A percentile compares a stretch with the other conserved stretches of the same genome.
Conservation (phyloP, 2,329 filamentous ascomycete species). For the Scedosporium aurantiacum region DNA sequence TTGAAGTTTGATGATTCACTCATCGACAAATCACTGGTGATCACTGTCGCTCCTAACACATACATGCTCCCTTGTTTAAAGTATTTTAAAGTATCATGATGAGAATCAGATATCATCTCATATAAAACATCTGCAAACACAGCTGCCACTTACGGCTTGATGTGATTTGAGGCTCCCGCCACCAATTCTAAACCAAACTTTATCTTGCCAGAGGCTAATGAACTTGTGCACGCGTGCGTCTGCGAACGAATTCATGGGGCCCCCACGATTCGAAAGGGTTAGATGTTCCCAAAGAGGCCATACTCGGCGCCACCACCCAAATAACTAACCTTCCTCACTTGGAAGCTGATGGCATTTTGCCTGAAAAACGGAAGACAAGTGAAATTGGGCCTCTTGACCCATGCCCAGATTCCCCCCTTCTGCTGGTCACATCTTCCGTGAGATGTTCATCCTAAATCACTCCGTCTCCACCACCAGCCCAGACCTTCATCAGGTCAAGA, state of each 20-base stretch:
- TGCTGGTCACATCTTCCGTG: too few species aligned
- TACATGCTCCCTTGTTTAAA: background rate
- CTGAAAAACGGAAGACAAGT: too few species aligned
- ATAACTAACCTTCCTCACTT: too few species aligned
- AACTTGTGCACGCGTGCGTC: background rate
- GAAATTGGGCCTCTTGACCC: too few species aligned
- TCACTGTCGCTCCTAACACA: background rate
- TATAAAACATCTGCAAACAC: too few species aligned
- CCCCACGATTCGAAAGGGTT: background rate
- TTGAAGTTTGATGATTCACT: background rate
- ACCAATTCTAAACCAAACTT: background rate
- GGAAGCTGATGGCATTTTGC: too few species aligned
- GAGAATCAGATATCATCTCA: too few species aligned
- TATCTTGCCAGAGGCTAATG: background rate
- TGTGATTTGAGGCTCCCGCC: background rate
- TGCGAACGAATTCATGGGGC: background rate
- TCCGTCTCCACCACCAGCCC: background rate
- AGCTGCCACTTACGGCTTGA: background rate
- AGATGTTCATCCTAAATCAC: too few species aligned
- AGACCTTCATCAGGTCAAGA: background rate
- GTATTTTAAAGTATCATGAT: background rate
- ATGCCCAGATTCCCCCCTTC: too few species aligned
- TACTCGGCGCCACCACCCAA: too few species aligned
- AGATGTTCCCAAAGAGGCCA: too few species aligned
- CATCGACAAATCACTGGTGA: background rate